Evolutionary conservation across 2,329 filamentous ascomycete genomes (phyloP).

Genomic region (Monosporascus sp.): DNA sequence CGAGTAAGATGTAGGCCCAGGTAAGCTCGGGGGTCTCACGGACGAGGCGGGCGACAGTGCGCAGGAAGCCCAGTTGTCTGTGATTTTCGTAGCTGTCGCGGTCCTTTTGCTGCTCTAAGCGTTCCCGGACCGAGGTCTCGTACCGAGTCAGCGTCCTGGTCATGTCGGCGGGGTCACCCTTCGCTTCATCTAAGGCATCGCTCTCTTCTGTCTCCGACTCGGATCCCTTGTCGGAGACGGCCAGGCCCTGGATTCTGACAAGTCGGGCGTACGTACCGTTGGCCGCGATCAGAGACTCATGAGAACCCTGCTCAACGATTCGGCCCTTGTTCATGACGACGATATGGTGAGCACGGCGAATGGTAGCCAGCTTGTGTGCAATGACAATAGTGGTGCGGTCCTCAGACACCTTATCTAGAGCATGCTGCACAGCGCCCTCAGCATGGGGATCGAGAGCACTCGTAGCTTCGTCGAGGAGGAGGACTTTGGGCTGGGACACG

Average conservation of each 20-base stretch:
- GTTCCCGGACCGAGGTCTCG: slow-evolving; percentile 34
- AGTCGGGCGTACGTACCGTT: slow-evolving; percentile 68
- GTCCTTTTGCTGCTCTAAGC: not conserved
- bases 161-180: slow-evolving; percentile 23
- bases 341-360: slow-evolving; percentile 86
- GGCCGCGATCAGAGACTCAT: slow-evolving; percentile 60
- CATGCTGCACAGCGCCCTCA: slow-evolving; percentile 73
- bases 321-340: slow-evolving; percentile 85
- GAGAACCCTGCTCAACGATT: slow-evolving; percentile 76
- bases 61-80: not conserved
- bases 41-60: too few species aligned
- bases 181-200: too few species aligned
- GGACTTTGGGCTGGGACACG: slow-evolving; percentile 47
- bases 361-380: slow-evolving; percentile 80
- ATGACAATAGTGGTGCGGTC: slow-evolving; percentile 85
- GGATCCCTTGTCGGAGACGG: not conserved
- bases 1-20: slow-evolving; percentile 4
- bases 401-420: slow-evolving; percentile 70
- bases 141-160: slow-evolving; percentile 49
- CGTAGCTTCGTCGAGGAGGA: slow-evolving; percentile 63
- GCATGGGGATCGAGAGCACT: slow-evolving; percentile 51
- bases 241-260: slow-evolving; percentile 67
- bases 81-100: not conserved
- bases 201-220: not conserved
- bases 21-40: too few species aligned